These are phyloP conservation scores for Rhodotorula sp. DNA, from an alignment of 1,284 basidiomycete species.

Conservation along the genomic window DNA sequence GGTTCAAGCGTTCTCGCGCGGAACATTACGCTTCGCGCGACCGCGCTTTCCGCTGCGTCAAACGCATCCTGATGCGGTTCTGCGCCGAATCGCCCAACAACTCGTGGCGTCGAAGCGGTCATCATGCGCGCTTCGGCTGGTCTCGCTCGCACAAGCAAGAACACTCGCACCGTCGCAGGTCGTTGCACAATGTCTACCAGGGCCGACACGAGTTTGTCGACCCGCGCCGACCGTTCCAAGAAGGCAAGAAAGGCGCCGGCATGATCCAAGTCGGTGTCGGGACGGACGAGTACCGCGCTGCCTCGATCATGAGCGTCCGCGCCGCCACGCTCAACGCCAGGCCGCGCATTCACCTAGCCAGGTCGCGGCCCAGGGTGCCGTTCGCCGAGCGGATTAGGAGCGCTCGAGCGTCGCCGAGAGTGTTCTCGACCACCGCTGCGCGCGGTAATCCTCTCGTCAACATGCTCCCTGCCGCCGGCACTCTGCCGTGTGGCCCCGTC, in stretches of 20 bases:
- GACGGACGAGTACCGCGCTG: slow-evolving; percentile 1
- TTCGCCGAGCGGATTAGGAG: too few relatives aligned
- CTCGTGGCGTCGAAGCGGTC: background rate
- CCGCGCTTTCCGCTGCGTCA: background rate
- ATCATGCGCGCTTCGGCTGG: background rate
- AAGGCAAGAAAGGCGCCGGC: background rate
- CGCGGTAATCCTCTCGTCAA: background rate
- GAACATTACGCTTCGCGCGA: background rate
- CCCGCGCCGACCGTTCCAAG: background rate
- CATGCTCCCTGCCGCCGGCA: background rate
- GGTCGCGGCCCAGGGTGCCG: background rate
- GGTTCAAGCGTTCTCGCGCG: background rate
- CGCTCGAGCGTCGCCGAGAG: background rate
- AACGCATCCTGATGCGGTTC: background rate
- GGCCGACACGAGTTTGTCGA: background rate
- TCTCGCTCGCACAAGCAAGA: background rate
- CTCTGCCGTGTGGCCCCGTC: background rate
- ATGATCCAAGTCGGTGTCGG: slow-evolving; percentile 1
- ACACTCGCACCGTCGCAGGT: background rate
- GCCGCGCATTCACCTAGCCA: background rate
- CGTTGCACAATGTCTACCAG: background rate
- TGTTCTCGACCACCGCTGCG: slow-evolving; percentile 3
- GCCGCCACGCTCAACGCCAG: background rate
- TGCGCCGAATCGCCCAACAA: background rate
- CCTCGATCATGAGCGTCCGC: background rate